Evolutionary conservation across 116 monocot genomes (phyloP).

Genomic region (Thalassia testudinum): DNA sequence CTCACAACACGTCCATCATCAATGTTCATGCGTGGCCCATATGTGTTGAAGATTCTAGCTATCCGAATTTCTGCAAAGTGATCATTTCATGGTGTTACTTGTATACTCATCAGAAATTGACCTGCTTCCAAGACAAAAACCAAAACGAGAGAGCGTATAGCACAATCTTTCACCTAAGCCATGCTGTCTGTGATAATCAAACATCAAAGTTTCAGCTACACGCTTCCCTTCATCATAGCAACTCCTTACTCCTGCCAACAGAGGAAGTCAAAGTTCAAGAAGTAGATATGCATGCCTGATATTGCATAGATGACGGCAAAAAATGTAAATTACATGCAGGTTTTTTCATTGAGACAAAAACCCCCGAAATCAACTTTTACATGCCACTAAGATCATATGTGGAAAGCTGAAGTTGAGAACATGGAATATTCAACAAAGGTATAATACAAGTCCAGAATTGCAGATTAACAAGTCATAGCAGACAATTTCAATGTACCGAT

Average conservation of each 20-base stretch:
- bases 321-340: too few relatives aligned
- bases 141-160: not conserved
- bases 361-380: too few relatives aligned
- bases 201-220: slow-evolving; percentile 91
- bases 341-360: too few relatives aligned
- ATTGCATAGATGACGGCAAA: too few relatives aligned
- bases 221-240: slow-evolving; percentile 99
- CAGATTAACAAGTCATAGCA: not conserved
- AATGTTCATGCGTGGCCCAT: slow-evolving; percentile 96
- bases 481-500: slow-evolving; percentile 17
- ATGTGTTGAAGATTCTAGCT: slow-evolving; percentile 95
- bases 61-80: slow-evolving; percentile 61
- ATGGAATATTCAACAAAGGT: too few relatives aligned
- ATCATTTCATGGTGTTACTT: too few relatives aligned
- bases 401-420: too few relatives aligned
- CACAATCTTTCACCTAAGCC: slow-evolving; percentile 39
- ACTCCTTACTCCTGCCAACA: slow-evolving; percentile 68
- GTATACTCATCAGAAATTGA: too few relatives aligned
- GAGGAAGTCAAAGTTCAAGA: not conserved
- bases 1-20: slow-evolving; percentile 98
- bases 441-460: too few relatives aligned
- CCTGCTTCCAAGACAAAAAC: too few relatives aligned
- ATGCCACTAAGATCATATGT: too few relatives aligned
- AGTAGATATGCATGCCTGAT: too few relatives aligned
- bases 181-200: slow-evolving; percentile 95